Evolutionary conservation across 2,329 filamentous ascomycete genomes (phyloP), one percentile per base, ranked within the genome.

Genomic region (Botrytis fragariae): DNA sequence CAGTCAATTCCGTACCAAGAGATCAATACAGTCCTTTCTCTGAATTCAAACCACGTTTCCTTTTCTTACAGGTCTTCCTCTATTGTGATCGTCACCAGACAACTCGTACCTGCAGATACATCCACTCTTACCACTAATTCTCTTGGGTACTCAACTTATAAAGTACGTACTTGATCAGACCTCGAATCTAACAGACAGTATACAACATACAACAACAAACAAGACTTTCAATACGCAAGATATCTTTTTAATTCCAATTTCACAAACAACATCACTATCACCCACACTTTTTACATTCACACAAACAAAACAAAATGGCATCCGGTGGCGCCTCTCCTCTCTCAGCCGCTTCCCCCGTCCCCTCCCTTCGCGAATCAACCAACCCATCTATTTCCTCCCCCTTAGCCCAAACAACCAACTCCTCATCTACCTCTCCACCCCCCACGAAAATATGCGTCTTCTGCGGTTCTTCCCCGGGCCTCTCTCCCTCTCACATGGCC

Each of bases 401-500:
- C 25, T 10, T 57, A 44, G 48, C 39, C 14, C 63, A 72, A 45
- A 69, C 72, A 9, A 42, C 37, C 60, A 69, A 45, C n/a, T 42
- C 45, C 59, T 42, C 72, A 35, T 51, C 42, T 25, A 37, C 44
- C 20, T 39, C 69, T 5, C 62, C 69, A 45, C 69, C 51, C 20
- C 48, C 67, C 10, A 74, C 67, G 4, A 75, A 71, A 29, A 74
- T 75, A 37, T 75, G 74, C 54, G 74, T 75, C 14, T 98, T 97
- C 88, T 98, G 96, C 85, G 96, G 95, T 80, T 90, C 96, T 70
- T 91, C 89, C 14, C 82, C 87, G 25, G 96, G 96, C 68, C 90
- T 86, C 69, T 91, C 89, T 75, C 90, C 93, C 22, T 87, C 87
- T 7, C 93, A 98, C 83, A 84, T 97, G 79, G 90, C 75, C 69